Evolutionary conservation across 192 early-diverging fungal genomes (phyloP).

Genomic region (Coemansia sp.): DNA sequence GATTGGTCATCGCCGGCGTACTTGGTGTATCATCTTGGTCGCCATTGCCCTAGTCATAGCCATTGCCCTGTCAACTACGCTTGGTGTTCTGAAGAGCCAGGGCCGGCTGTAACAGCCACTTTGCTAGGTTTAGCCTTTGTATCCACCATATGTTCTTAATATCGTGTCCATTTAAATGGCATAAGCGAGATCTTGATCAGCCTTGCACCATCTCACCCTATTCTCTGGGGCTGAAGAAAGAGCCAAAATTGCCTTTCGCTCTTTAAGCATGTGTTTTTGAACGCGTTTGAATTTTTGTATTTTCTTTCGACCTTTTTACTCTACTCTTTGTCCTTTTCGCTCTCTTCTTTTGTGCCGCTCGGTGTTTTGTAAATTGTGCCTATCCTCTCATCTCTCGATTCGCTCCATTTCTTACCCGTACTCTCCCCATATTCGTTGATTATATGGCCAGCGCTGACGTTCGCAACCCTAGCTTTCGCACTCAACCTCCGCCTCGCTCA

Average conservation of each 20-base stretch:
- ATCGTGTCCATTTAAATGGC: not conserved
- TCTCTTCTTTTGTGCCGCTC: not conserved
- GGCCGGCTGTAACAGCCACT: slow-evolving; percentile 10
- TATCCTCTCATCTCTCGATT: not conserved
- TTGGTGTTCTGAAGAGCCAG: slow-evolving; percentile 11
- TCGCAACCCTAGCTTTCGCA: not conserved
- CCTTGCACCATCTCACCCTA: not conserved
- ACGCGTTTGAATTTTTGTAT: not conserved
- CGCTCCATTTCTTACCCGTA: not conserved
- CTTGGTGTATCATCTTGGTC: slow-evolving; percentile 17
- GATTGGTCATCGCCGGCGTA: slow-evolving; percentile 9
- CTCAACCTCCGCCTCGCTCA: not conserved
- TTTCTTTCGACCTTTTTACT: not conserved
- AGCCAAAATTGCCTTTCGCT: not conserved
- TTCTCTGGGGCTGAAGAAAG: not conserved
- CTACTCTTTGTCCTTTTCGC: slow-evolving; percentile 1
- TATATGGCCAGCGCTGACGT: not conserved
- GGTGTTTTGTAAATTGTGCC: not conserved
- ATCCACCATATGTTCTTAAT: not conserved
- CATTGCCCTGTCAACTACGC: not conserved
- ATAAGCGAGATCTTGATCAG: not conserved
- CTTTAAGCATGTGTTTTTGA: not conserved
- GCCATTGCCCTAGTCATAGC: slow-evolving; percentile 15
- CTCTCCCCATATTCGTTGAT: slow-evolving; percentile 3
- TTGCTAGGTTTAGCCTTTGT: not conserved